Conservation (phyloP, 768 basidiomycete genomes). For the Auricularia cornea region DNA sequence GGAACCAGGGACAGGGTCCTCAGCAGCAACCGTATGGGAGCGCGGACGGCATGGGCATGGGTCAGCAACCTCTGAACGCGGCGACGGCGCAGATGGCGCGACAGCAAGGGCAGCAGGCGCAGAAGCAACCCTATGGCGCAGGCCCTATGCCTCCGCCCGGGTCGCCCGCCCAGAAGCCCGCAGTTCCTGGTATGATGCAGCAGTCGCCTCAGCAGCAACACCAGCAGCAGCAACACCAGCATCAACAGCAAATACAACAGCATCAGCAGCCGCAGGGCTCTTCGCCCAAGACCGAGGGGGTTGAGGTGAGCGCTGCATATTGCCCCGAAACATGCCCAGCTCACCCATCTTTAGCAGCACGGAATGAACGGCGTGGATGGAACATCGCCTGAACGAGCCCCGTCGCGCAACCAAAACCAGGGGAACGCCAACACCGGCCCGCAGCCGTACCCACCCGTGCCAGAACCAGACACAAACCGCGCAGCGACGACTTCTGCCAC, state of each 20-base stretch:
- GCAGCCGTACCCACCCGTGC: not conserved
- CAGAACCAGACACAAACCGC: not conserved
- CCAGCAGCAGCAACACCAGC: too few species aligned
- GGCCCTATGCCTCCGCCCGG: not conserved
- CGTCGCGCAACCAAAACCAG: not conserved
- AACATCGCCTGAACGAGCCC: not conserved
- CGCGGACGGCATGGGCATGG: not conserved
- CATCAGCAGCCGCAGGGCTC: not conserved
- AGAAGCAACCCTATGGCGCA: not conserved
- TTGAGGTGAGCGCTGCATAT: not conserved
- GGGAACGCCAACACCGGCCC: not conserved
- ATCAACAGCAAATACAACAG: too few species aligned
- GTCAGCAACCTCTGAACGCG: not conserved
- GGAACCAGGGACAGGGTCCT: not conserved
- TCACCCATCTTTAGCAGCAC: not conserved
- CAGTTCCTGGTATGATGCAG: not conserved
- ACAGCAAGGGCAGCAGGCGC: not conserved
- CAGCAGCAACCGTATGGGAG: not conserved
- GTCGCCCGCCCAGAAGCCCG: not conserved
- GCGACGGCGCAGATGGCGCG: not conserved
- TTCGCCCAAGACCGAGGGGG: not conserved
- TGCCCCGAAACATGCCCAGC: not conserved
- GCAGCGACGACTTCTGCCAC: not conserved
- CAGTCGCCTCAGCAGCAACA: not conserved
- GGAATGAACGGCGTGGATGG: not conserved